Evolutionary conservation across 345 rosid species (phyloP), one percentile per base, ranked within the genome.

Genomic region (Pugionium cornutum): DNA sequence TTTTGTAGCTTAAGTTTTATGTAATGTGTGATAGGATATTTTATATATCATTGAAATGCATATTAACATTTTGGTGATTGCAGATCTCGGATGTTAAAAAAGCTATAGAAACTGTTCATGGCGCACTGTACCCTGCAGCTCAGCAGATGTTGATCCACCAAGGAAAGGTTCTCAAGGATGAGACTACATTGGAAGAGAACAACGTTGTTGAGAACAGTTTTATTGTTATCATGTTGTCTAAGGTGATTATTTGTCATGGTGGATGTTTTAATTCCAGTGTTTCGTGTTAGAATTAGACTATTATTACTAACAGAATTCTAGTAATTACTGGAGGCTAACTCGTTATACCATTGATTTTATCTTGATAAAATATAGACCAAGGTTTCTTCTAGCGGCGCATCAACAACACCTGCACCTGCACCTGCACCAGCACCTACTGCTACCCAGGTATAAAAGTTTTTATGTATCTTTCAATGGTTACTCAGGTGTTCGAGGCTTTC

Each of bases 91-190:
- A 86, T 65, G 89, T 86, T 30, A 92, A 92, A 60, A 79, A 67
- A 68, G 79, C 60, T 55, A 89, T 89, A 67, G 95, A 92, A 81
- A 73, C 78, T 37, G 54, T 72, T 43, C 89, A 92, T 67, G 98
- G 97, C 8, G 70, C 77, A 4, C 79, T 52, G 32, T 92, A 84
- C 66, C 95, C 95, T 2, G 91, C 97, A 53, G 70, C 76, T 64
- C 84, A 77, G 32, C 98, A 84, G 81, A 86, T 92, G 92, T 91
- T 92, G 18, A 89, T 92, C 57, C 70, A 86, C 51, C 90, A 89
- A 73, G 97, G 97, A 25, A 87, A 87, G 73, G 88, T 92, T 56
- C 89, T 92, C 10, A 80, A 77, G 55, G 94, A 92, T 68, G 69
- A 66, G 62, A 80, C 88, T 2, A 86, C 98, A 34, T 57, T 92